Evolutionary conservation across 2,329 filamentous ascomycete genomes (phyloP), one percentile per base, ranked within the genome.

Genomic region (Calonectria henricotiae): DNA sequence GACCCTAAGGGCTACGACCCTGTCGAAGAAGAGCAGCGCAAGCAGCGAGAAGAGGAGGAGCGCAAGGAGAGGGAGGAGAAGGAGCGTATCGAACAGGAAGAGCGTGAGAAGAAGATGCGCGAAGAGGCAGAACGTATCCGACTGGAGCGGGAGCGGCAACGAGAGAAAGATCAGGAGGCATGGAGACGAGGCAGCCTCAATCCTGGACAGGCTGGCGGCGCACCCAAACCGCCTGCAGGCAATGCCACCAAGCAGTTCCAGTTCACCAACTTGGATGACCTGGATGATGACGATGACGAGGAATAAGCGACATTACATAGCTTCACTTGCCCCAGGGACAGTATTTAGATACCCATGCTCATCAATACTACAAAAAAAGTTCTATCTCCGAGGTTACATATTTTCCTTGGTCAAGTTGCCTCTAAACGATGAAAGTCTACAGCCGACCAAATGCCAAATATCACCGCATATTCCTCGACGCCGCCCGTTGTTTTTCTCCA

Each of bases 1-100:
- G 89, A 93, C 78, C 90, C 90, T 9, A 86, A 84, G 65, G 86
- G 85, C 41, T 89, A 89, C 77, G 89, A 92, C 74, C 90, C 90
- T 1, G 86, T 82, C 9, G 86, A 83, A 30, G 88, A 89, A 71
- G 86, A 88, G 74, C 86, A 86, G 71, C 84, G 84, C 73, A 85
- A 86, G 78, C 82, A 82, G 47, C 84, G 84, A 63, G 87, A 87
- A 68, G 87, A 88, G 55, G 87, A 88, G 69, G 85, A 86, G 74
- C 81, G 82, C 54, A 83, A 82, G 71, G 81, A 82, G 72, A 81
- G 80, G 62, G 86, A 88, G 73, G 87, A 88, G 71, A 79, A 82
- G 20, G 86, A 86, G 71, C 82, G 85, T 17, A 75, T 80, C 11
- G 86, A 87, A 68, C 79, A 83, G 23, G 86, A 87, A 61, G 85